These are phyloP conservation scores for Hyaloscypha finlandica DNA, from an alignment of 495 filamentous ascomycete genomes.

Conservation along the genomic window DNA sequence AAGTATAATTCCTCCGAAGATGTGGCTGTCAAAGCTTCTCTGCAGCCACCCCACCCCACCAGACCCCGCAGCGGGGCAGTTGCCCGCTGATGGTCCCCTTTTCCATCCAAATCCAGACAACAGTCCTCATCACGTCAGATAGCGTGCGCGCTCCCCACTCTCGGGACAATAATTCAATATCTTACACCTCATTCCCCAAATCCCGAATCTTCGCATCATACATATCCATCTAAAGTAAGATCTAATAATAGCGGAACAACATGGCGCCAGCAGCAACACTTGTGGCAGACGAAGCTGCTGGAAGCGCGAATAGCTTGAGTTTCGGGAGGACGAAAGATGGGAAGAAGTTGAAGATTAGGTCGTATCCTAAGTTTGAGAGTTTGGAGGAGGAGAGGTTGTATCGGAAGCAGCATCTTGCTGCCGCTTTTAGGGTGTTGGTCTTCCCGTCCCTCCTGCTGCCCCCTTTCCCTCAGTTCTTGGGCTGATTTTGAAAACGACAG, in stretches of 20 bases:
- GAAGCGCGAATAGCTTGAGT: slow-evolving; percentile 24
- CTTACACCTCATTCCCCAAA: too few species aligned
- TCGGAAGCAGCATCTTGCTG: slow-evolving; percentile 71
- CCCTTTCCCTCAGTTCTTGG: neutral
- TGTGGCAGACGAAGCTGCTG: slow-evolving; percentile 8
- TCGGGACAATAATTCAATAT: neutral
- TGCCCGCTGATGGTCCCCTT: neutral
- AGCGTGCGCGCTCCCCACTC: neutral
- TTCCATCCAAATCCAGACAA: neutral
- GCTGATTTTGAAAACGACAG: slow-evolving; percentile 1
- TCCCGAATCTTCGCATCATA: neutral
- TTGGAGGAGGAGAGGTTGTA: slow-evolving; percentile 63
- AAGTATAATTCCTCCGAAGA: neutral
- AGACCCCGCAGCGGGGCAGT: neutral
- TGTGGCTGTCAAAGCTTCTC: neutral
- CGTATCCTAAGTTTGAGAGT: slow-evolving; percentile 60
- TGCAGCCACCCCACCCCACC: neutral
- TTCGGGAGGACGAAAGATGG: slow-evolving; percentile 21
- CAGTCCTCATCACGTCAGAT: neutral
- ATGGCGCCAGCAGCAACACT: slow-evolving; percentile 29
- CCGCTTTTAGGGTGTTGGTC: slow-evolving; percentile 60
- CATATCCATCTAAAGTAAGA: neutral
- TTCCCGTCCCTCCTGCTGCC: neutral
- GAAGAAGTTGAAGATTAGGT: slow-evolving; percentile 48
- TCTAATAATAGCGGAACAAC: neutral